Conservation (phyloP, 2,329 filamentous ascomycete species). For the Aspergillus alliaceus region DNA sequence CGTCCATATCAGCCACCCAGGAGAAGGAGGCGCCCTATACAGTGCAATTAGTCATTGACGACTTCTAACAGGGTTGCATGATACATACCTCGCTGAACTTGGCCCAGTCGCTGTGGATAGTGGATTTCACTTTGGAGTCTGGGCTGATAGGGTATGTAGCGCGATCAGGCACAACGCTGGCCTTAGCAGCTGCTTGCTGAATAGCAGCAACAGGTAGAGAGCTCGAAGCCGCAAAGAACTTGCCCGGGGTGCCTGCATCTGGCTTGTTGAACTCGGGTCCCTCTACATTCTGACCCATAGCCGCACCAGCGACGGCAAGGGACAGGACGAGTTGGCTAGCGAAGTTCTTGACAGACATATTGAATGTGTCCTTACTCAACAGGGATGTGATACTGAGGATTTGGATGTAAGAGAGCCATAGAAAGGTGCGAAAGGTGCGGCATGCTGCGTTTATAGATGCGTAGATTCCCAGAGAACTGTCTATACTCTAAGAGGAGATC, state of each 20-base stretch:
- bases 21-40: slow-evolving; percentile 27
- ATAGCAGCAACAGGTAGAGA: neutral
- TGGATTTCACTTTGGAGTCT: neutral
- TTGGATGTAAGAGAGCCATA: neutral
- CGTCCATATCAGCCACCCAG: slow-evolving; percentile 34
- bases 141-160: neutral
- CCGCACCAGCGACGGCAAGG: neutral
- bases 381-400: neutral
- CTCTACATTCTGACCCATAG: neutral
- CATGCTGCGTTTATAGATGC: neutral
- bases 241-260: neutral
- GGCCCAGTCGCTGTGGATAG: slow-evolving; percentile 4
- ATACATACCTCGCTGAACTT: neutral
- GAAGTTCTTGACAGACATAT: neutral
- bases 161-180: neutral
- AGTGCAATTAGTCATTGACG: neutral
- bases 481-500: neutral
- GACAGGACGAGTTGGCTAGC: neutral
- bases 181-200: neutral
- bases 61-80: neutral
- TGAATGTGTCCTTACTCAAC: neutral
- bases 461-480: neutral
- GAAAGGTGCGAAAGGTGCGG: neutral
- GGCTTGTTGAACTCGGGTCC: neutral
- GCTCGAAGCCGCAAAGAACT: neutral